phyloP scores from a whole-genome alignment of 2,329 filamentous ascomycete genomes.

The Cytospora chrysosperma region DNA sequence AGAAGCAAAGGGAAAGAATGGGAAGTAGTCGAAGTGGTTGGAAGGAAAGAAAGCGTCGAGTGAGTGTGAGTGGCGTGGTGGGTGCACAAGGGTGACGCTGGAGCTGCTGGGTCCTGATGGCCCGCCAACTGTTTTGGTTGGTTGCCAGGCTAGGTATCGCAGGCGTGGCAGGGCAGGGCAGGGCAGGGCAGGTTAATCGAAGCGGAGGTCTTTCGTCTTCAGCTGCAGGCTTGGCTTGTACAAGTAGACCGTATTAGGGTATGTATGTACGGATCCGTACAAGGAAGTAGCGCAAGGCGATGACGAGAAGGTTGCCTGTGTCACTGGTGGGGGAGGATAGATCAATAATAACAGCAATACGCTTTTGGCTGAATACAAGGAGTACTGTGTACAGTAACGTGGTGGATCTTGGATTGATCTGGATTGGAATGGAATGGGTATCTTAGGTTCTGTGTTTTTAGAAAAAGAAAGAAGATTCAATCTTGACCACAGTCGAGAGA shows the following conservation, averaged over 20 bases:
- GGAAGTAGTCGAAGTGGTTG: slow-evolving; percentile 4
- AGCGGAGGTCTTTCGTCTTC: background rate
- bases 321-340: background rate
- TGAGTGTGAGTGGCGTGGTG: slow-evolving; percentile 14
- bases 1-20: background rate
- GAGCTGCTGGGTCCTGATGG: slow-evolving; percentile 4
- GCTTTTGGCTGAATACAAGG: background rate
- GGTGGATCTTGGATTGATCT: background rate
- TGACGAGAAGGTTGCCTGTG: background rate
- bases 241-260: background rate
- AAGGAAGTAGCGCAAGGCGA: background rate
- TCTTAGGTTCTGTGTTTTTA: background rate
- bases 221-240: background rate
- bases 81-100: slow-evolving; percentile 3
- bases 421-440: background rate
- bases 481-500: background rate
- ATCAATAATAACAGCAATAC: background rate
- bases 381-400: background rate
- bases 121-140: slow-evolving; percentile 9
- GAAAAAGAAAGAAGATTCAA: background rate
- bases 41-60: slow-evolving; percentile 1
- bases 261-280: slow-evolving; percentile 1
- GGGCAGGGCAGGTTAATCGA: slow-evolving; percentile 1
- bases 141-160: slow-evolving; percentile 8
- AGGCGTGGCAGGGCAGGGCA: slow-evolving; percentile 12